Evolutionary conservation across 495 filamentous ascomycete species (phyloP), one percentile per base, ranked within the genome.

Genomic region (Penicillium silybi): DNA sequence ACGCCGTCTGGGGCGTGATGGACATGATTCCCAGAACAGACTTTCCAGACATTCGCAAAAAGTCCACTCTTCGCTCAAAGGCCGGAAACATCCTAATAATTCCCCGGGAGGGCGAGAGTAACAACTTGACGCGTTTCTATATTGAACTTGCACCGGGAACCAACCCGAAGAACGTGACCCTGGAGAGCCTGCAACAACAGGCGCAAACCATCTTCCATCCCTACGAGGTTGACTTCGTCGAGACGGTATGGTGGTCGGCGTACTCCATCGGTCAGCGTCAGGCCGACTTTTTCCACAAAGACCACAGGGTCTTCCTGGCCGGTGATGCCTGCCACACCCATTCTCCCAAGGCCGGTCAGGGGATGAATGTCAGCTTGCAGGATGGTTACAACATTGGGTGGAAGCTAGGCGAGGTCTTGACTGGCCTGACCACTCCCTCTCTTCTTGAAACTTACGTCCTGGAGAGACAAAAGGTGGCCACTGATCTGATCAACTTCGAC

Each of bases 1-100:
- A 92, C 64, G 75, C 84, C 26, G 78, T 87, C 41, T 89, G 85
- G 85, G 90, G 90, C 52, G 90, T 95, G 13, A 86, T 93, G 83
- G 90, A 96, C 53, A 76, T 89, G 52, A 80, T 86, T 27, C 84
- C 87, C 5, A 74, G 71, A 5, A 92, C 90, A 0, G 69, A 84
- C 58, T 96, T 92, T 68, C 90, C 89, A 4, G 88, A 95, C 84
- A 82, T 93, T 80, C 74, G 86, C 43, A 83, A 78, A 64, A 76
- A 82, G 48, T 83, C 83, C 51, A 92, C 87, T 1, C 80, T 85
- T 48, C 76, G 79, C 34, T 79, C 77, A 7, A 59, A 73, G 16
- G 63, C 67, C 1, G 87, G 86, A 8, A 84, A 78, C 27, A 63
- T 91, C 43, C 79, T 91, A 74, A 75, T 88, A 23, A 86, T 91